Base-by-base conservation (phyloP, 352 stramenopile species). In the Pythium utonaiense region DNA sequence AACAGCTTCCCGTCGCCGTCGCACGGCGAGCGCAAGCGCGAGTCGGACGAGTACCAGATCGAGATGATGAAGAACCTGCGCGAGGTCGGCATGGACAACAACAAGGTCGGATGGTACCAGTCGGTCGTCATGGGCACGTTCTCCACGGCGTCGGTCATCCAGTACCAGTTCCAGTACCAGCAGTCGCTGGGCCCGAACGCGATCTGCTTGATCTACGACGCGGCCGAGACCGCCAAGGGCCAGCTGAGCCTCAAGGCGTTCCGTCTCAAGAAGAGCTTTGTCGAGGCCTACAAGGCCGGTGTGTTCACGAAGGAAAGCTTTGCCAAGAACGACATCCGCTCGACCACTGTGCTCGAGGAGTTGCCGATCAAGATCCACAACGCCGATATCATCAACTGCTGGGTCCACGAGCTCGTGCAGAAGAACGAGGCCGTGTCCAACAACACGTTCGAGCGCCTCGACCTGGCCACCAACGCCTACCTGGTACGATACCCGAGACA, bases 61-160 rank as follows among this genome's bases (percentile, higher is more conserved):
- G 95, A 99, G 78, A 99, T 99, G 97, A 98, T 99, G 95, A 98
- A 98, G 78, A 98, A 98, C 85, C 74, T 99, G 45, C 86, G 95
- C 48, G 96, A 99, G 75, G 84, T 98, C 27, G 98, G 98, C 70
- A 97, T 99, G 67, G 96, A 99, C 75, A 99, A 98, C 80, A 99
- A 99, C 78, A 98, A 97, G 73, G 92, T 99, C 52, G 96, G 97
- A 30, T 99, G 96, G 96, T 99, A 99, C 80, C 95, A 98, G 71
- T 98, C 91, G 30, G 97, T 98, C 69, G 91, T 97, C 71, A 92
- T 99, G 66, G 96, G 95, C 19, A 97, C 96, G 27, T 99, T 98
- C 74, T 98, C 91, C 61, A 98, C 95, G 40, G 79, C 82, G 19
- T 80, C 81, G n/a, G 82, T 99, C 40, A 87, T 99, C 40, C 89